Base-by-base conservation (phyloP, 257 asterid species). In the Salvia rosmarinus region DNA sequence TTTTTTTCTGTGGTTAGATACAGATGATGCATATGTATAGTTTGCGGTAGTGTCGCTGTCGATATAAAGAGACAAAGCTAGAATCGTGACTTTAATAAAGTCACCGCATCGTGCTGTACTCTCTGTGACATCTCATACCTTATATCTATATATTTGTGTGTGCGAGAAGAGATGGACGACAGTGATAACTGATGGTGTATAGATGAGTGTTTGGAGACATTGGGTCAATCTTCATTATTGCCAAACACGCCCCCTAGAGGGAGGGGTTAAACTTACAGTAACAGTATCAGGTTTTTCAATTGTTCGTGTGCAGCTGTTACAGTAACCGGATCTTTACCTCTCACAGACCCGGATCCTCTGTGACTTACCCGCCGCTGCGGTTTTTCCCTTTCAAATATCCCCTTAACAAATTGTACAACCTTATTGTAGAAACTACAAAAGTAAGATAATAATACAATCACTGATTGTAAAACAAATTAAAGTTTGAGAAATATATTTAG, bases 41-140 rank as follows among this genome's bases (percentile, higher is more conserved):
- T 71, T 25, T 52, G 6, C 76, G 49, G 49, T 34, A 20, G 20
- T 35, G 71, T 60, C 75, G 50, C 32, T 76, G 63, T 76, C 52
- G 47, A 64, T 54, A 43, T 64, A 76, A 75, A 76, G 72, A 70
- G 80, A 76, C 74, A n/a, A 40, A 40, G 63, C 56, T 55, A 67
- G 21, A 51, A 21, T 73, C 60, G 23, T 67, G 37, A 78, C 82
- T 78, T 78, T 77, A 72, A 7, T 66, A 77, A 72, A 77, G 78
- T 66, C 71, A 70, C 68, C 44, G 72, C 69, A 5, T 19, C 16
- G 2, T n/a, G 3, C 44, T 16, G 28, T 11, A 8, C 16, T 59
- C 16, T 10, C 10, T 61, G 67, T 61, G 68, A 63, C 68, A 20
- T 40, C 37, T 40, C 68, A 63, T 21, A 2, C 61, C 61, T 54